Evolutionary conservation across 805 yeast genomes (phyloP).

Genomic region (Crinitomyces ghanaensis): DNA sequence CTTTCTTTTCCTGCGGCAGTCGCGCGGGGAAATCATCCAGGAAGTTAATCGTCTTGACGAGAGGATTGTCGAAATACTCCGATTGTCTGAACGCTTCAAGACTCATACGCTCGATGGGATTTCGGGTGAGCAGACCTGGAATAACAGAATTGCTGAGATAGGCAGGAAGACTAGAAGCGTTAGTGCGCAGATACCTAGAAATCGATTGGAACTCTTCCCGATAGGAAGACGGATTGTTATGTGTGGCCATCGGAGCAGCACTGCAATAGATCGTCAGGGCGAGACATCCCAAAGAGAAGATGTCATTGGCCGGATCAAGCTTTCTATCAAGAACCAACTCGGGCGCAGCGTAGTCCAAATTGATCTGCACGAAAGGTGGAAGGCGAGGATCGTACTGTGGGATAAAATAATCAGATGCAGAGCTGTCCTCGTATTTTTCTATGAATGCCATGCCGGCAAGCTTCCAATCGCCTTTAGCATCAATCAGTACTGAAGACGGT

Average conservation of each 20-base stretch:
- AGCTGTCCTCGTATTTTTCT: slow-evolving; percentile 38
- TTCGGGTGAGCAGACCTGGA: slow-evolving; percentile 43
- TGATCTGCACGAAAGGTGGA: slow-evolving; percentile 59
- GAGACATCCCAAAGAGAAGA: slow-evolving; percentile 73
- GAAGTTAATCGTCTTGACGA: slow-evolving; percentile 68
- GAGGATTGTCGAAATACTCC: slow-evolving; percentile 68
- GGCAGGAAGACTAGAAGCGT: slow-evolving; percentile 46
- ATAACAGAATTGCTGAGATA: slow-evolving; percentile 36
- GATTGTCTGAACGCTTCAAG: slow-evolving; percentile 62
- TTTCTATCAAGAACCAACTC: slow-evolving; percentile 60
- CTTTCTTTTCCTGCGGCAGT: slow-evolving; percentile 49
- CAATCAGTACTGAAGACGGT: slow-evolving; percentile 68
- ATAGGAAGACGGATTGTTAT: slow-evolving; percentile 39
- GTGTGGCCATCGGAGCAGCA: slow-evolving; percentile 36
- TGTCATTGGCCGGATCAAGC: slow-evolving; percentile 59
- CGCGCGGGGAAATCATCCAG: slow-evolving; percentile 77
- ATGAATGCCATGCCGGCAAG: slow-evolving; percentile 58
- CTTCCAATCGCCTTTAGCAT: slow-evolving; percentile 85
- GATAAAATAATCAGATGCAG: slow-evolving; percentile 44
- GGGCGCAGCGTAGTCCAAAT: slow-evolving; percentile 73
- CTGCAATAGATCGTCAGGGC: slow-evolving; percentile 54
- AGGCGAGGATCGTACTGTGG: slow-evolving; percentile 67
- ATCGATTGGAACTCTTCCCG: slow-evolving; percentile 35
- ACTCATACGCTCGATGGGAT: slow-evolving; percentile 45
- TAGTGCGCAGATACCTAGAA: slow-evolving; percentile 30